phyloP scores from a whole-genome alignment of 148 eudicot genomes.

The Vaccinium vitisidaea region DNA sequence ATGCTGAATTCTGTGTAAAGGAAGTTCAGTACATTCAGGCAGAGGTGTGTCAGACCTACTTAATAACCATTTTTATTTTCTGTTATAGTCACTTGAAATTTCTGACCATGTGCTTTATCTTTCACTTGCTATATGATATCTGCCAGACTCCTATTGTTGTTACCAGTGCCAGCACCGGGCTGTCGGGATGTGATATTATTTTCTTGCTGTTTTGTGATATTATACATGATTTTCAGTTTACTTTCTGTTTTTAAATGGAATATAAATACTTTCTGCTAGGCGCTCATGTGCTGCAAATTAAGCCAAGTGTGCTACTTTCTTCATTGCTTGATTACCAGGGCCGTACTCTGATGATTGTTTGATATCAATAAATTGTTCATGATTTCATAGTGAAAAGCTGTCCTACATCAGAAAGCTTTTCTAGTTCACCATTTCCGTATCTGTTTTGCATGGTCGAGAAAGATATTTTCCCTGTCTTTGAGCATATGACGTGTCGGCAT shows the following conservation, averaged over 20 bases:
- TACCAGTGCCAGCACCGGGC: neutral
- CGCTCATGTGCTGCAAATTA: neutral
- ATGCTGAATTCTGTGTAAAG: constrained; percentile 70
- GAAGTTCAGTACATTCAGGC: constrained; percentile 88
- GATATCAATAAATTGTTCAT: neutral
- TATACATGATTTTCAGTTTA: neutral
- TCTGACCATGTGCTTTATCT: neutral
- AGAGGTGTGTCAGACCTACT: constrained; percentile 41
- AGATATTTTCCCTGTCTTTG: constrained; percentile 9
- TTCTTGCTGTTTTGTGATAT: neutral
- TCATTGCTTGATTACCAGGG: neutral
- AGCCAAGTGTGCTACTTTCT: constrained; percentile 4
- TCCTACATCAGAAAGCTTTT: neutral
- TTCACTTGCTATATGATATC: neutral
- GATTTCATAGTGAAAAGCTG: neutral
- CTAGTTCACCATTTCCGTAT: neutral
- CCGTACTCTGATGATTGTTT: neutral
- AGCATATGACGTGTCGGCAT: neutral
- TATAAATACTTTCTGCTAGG: neutral
- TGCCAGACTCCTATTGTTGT: neutral
- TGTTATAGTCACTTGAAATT: neutral
- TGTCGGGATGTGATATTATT: neutral
- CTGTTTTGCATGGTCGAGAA: neutral
- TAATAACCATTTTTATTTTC: neutral
- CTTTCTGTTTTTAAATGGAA: neutral